A percentile compares a stretch with the other conserved stretches of the same genome.
phyloP scores from a whole-genome alignment of 163 green algal species.

The Picocystis sp. region DNA sequence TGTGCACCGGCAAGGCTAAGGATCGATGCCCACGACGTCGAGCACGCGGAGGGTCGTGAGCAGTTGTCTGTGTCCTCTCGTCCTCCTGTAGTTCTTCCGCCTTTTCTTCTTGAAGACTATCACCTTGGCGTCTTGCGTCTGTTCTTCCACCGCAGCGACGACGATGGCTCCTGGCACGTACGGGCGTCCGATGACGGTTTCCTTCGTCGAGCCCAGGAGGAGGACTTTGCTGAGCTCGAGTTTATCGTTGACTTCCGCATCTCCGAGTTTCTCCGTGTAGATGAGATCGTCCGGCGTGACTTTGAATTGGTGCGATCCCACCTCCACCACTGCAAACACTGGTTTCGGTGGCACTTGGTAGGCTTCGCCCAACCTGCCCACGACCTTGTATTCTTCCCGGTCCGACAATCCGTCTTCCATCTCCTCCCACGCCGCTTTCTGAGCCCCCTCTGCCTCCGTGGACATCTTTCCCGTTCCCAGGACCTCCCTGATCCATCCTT shows the following conservation, averaged over 20 bases:
- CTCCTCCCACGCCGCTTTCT: too few relatives aligned
- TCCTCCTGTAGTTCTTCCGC: slow-evolving; percentile 62
- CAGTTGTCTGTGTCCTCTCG: slow-evolving; percentile 40
- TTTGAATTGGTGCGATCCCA: slow-evolving; percentile 65
- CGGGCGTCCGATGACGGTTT: slow-evolving; percentile 68
- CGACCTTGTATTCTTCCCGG: too few relatives aligned
- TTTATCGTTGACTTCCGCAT: slow-evolving; percentile 43
- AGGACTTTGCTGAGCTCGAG: slow-evolving; percentile 57
- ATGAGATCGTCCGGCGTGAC: slow-evolving; percentile 46
- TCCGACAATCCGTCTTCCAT: too few relatives aligned
- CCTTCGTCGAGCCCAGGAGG: slow-evolving; percentile 41
- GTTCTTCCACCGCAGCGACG: slow-evolving; percentile 59
- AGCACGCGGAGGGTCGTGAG: slow-evolving; percentile 38
- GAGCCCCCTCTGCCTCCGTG: too few relatives aligned
- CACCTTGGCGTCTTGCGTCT: slow-evolving; percentile 76
- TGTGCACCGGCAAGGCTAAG: background rate
- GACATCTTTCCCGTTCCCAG: too few relatives aligned
- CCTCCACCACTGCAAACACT: slow-evolving; percentile 61
- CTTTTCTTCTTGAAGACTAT: slow-evolving; percentile 84
- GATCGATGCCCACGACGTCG: slow-evolving; percentile 12
- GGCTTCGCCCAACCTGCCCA: too few relatives aligned
- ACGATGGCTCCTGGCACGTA: slow-evolving; percentile 50
- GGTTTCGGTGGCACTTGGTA: background rate
- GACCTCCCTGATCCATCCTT: too few relatives aligned
- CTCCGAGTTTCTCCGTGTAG: slow-evolving; percentile 32